Evolutionary conservation across 1,284 basidiomycete genomes (phyloP), one percentile per base, ranked within the genome.

Genomic region (Melampsora larici-populina): DNA sequence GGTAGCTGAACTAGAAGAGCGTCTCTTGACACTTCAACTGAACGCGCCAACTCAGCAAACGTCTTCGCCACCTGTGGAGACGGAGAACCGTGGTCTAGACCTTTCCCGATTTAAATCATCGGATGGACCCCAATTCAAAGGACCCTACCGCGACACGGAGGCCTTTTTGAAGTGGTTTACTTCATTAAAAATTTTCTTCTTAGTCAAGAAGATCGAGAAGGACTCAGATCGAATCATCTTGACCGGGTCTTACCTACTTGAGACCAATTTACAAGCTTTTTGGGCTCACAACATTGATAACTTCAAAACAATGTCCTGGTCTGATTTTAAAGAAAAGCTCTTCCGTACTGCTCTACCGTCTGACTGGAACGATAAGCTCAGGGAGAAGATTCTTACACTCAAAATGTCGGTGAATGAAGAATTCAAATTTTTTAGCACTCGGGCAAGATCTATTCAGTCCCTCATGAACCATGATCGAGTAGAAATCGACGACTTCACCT

Each of bases 181-280:
- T n/a, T n/a, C n/a, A n/a, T n/a, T n/a, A n/a, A n/a, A n/a, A n/a
- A n/a, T n/a, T n/a, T n/a, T n/a, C n/a, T n/a, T n/a, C n/a, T n/a
- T n/a, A n/a, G n/a, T n/a, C n/a, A n/a, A n/a, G n/a, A n/a, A n/a
- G n/a, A n/a, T n/a, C n/a, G n/a, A n/a, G n/a, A n/a, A n/a, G n/a
- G n/a, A n/a, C n/a, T n/a, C n/a, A n/a, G n/a, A n/a, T n/a, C n/a
- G n/a, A n/a, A n/a, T n/a, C n/a, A n/a, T n/a, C n/a, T n/a, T n/a
- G n/a, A n/a, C n/a, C n/a, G n/a, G n/a, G n/a, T n/a, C n/a, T n/a
- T n/a, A n/a, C n/a, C n/a, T n/a, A n/a, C n/a, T n/a, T n/a, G 70
- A 73, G 24, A 73, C 58, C 5, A 73, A 73, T 62, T 43, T 46
- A 1, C 26, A 29, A 2, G 26, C 62, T 15, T 64, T 74, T 18